Evolutionary conservation across 176 grass and related monocot genomes (phyloP).

Genomic region (Dactylis glomerata): DNA sequence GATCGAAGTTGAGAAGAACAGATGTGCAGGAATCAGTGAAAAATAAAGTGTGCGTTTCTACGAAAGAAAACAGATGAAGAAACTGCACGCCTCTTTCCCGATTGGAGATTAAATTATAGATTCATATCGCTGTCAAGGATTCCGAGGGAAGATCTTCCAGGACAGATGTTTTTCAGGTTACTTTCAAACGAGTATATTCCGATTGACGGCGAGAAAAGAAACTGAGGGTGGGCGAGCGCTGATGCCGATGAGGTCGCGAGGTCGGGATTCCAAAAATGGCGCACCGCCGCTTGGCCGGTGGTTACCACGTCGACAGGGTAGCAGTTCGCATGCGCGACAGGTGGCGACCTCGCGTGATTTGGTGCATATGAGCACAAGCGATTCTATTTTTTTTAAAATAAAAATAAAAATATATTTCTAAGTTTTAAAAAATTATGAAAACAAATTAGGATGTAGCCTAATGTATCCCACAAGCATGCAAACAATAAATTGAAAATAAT

Average conservation of each 20-base stretch:
- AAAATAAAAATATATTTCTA: too few relatives aligned
- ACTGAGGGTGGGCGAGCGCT: not conserved
- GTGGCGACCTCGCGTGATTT: not conserved
- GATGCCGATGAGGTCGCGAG: too few relatives aligned
- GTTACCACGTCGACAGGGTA: not conserved
- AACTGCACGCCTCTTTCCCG: not conserved
- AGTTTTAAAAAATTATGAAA: too few relatives aligned
- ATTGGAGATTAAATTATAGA: not conserved
- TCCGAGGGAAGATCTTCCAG: not conserved
- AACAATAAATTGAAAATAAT: too few relatives aligned
- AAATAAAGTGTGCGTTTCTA: not conserved
- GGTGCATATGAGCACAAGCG: too few relatives aligned
- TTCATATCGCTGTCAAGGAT: not conserved
- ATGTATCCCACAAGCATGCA: too few relatives aligned
- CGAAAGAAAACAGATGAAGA: not conserved
- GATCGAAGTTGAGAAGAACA: not conserved
- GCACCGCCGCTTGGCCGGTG: too few relatives aligned
- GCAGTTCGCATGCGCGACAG: not conserved
- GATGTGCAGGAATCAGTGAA: not conserved
- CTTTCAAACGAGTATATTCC: not conserved
- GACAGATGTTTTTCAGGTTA: too few relatives aligned
- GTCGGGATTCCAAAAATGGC: conserved; percentile 7
- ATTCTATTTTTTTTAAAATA: too few relatives aligned
- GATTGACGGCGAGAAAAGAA: too few relatives aligned
- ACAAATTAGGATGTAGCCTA: too few relatives aligned